A percentile compares a stretch with the other conserved stretches of the same genome.
phyloP scores from a whole-genome alignment of 2,329 filamentous ascomycete genomes.

The Acarospora socialis region DNA sequence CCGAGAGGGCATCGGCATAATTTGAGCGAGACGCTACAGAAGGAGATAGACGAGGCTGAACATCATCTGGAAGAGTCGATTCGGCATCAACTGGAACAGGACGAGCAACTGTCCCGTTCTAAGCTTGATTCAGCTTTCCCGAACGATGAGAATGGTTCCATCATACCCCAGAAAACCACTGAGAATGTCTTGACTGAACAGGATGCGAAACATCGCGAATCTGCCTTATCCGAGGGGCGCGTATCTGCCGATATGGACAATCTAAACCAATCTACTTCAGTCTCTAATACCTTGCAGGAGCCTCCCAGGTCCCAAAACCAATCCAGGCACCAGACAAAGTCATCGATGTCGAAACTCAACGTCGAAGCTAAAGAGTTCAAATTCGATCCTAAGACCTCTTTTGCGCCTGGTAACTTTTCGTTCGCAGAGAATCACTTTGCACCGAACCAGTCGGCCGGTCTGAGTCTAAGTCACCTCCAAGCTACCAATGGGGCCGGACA shows the following conservation, averaged over 20 bases:
- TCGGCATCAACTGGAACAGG: conserved; percentile 63
- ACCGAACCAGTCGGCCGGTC: conserved; percentile 19
- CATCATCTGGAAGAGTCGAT: conserved; percentile 73
- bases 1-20: conserved; percentile 52
- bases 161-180: too few species aligned
- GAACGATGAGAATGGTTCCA: too few species aligned
- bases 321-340: conserved; percentile 53
- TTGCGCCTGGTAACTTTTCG: conserved; percentile 31
- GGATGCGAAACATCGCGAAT: conserved; percentile 19
- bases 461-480: neutral
- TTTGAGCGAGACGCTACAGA: conserved; percentile 62
- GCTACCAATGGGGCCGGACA: conserved; percentile 1
- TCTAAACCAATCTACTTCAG: neutral
- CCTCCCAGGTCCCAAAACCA: conserved; percentile 22
- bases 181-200: too few species aligned
- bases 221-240: conserved; percentile 22
- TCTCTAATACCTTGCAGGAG: conserved; percentile 13
- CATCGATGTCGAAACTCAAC: conserved; percentile 66
- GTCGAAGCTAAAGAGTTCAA: conserved; percentile 82
- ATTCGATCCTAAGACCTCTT: conserved; percentile 46
- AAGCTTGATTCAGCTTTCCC: conserved; percentile 15
- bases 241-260: neutral
- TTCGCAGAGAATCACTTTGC: conserved; percentile 31
- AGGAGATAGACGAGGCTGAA: conserved; percentile 72
- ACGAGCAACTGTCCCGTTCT: too few species aligned